Conservation (phyloP, 768 basidiomycete species). For the Crucibulum laeve region DNA sequence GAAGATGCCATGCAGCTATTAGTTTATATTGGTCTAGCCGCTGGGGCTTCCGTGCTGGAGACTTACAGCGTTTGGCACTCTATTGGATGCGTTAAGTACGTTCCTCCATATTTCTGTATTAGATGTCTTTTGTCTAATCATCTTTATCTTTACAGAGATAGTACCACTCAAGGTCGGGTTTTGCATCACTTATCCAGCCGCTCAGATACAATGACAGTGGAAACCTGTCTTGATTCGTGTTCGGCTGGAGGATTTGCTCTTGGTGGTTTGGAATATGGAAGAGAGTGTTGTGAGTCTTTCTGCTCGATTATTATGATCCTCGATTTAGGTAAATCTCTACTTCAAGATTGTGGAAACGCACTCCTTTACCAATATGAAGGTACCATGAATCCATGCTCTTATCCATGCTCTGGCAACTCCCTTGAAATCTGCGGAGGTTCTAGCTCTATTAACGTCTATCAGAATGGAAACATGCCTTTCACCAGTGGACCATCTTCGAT, state of each 20-base stretch:
- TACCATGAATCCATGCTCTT: slow-evolving; percentile 7
- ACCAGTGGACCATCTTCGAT: slow-evolving; percentile 11
- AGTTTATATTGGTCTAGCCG: no score
- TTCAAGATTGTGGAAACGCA: slow-evolving; percentile 15
- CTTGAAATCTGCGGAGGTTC: slow-evolving; percentile 15
- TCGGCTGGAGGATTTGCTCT: slow-evolving; percentile 9
- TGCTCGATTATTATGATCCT: neutral
- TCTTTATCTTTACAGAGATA: slow-evolving; percentile 10
- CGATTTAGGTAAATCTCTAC: neutral
- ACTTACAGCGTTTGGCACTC: neutral
- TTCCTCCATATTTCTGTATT: neutral
- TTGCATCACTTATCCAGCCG: slow-evolving; percentile 9
- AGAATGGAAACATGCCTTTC: slow-evolving; percentile 11
- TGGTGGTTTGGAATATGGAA: slow-evolving; percentile 14
- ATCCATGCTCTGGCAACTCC: slow-evolving; percentile 12
- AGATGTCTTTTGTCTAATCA: no score
- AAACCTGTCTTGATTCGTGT: slow-evolving; percentile 14
- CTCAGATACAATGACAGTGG: slow-evolving; percentile 11
- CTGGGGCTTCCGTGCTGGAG: neutral
- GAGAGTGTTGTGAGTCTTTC: slow-evolving; percentile 15
- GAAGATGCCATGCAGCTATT: no score
- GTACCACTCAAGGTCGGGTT: slow-evolving; percentile 5
- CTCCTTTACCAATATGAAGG: slow-evolving; percentile 12
- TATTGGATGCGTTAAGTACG: neutral
- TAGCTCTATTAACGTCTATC: slow-evolving; percentile 14